phyloP scores from a whole-genome alignment of 768 basidiomycete genomes.

The Pulveroboletus sp. region DNA sequence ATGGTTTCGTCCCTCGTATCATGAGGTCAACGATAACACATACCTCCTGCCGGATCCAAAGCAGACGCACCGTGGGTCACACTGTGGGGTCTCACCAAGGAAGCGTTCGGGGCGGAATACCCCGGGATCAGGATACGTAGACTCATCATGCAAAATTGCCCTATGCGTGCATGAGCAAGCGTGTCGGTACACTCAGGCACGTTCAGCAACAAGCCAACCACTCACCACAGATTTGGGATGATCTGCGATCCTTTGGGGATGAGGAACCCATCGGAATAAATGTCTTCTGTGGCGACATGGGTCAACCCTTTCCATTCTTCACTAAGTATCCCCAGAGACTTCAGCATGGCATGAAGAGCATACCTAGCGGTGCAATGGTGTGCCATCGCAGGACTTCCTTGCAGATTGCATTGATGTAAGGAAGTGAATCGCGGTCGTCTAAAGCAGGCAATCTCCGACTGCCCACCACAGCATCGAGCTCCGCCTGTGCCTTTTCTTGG shows the following conservation, averaged over 20 bases:
- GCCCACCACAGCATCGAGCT: conserved; percentile 24
- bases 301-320: neutral
- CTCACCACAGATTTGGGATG: conserved; percentile 24
- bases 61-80: conserved; percentile 12
- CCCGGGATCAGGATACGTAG: conserved; percentile 32
- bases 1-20: no score
- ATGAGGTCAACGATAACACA: neutral
- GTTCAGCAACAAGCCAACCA: neutral
- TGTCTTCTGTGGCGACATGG: conserved; percentile 20
- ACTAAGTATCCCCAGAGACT: neutral
- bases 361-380: conserved; percentile 13
- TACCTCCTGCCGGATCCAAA: conserved; percentile 32
- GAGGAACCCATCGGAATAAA: conserved; percentile 6
- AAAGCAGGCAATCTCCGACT: conserved; percentile 19
- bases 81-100: conserved; percentile 18
- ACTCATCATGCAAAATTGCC: conserved; percentile 50
- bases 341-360: conserved; percentile 20
- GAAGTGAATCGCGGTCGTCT: conserved; percentile 19
- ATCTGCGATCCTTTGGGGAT: conserved; percentile 24
- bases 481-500: conserved; percentile 20
- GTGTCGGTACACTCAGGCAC: neutral
- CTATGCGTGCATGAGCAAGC: conserved; percentile 23
- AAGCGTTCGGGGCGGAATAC: conserved; percentile 35
- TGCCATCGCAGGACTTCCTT: conserved; percentile 28
- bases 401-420: conserved; percentile 21